phyloP scores from a whole-genome alignment of 2,329 filamentous ascomycete species.

The Apiospora kogelbergensis region DNA sequence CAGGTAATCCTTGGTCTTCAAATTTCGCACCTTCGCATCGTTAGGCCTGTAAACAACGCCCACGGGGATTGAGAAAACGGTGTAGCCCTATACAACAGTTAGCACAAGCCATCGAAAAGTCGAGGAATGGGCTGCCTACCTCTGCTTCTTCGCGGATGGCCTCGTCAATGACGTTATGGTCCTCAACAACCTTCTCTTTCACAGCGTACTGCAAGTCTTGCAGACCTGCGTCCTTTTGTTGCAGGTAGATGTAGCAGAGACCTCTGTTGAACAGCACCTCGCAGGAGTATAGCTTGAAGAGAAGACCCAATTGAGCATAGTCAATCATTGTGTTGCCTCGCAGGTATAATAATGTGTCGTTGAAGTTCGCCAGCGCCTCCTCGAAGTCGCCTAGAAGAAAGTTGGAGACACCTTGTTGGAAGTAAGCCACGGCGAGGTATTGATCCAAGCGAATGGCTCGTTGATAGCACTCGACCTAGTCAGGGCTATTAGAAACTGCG shows the following conservation, averaged over 20 bases:
- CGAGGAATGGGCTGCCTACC: constrained; percentile 44
- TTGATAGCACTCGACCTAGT: constrained; percentile 90
- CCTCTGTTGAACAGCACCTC: constrained; percentile 97
- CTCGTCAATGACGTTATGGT: constrained; percentile 97
- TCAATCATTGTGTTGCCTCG: constrained; percentile 97
- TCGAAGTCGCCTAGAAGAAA: constrained; percentile 97
- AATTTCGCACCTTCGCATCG: constrained; percentile 95
- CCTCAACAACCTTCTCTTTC: constrained; percentile 93
- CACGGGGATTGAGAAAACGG: constrained; percentile 96
- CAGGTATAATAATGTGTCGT: constrained; percentile 92
- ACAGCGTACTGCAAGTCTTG: constrained; percentile 87
- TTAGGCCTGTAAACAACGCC: constrained; percentile 95
- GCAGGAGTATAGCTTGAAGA: constrained; percentile 96
- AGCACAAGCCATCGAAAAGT: constrained; percentile 25
- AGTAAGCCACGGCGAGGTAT: constrained; percentile 96
- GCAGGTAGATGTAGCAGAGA: constrained; percentile 94
- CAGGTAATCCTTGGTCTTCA: constrained; percentile 97
- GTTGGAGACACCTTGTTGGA: constrained; percentile 97
- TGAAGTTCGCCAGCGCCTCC: constrained; percentile 96
- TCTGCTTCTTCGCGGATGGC: constrained; percentile 91
- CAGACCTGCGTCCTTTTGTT: constrained; percentile 87
- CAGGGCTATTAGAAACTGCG: constrained; percentile 19
- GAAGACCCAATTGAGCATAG: constrained; percentile 91
- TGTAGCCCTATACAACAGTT: constrained; percentile 71
- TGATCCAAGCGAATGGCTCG: constrained; percentile 86